Evolutionary conservation across 805 yeast species (phyloP).

Genomic region (Priceomyces melissophilus): DNA sequence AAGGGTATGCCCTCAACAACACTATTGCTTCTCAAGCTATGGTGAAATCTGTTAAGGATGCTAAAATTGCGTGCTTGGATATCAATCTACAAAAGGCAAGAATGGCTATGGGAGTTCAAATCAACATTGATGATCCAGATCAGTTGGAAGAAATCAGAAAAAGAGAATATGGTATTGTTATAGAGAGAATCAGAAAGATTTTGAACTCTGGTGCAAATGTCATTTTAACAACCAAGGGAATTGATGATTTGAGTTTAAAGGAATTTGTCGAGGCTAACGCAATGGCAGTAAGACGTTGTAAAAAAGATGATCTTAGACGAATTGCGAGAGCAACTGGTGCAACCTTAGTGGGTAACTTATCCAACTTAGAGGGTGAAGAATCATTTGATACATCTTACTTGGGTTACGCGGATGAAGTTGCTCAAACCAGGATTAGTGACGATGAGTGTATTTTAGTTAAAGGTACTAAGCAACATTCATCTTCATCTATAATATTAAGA

Average conservation of each 20-base stretch:
- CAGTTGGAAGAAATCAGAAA: constrained; percentile 89
- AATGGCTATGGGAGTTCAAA: constrained; percentile 98
- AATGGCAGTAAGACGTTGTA: constrained; percentile 96
- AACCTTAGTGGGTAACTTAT: constrained; percentile 77
- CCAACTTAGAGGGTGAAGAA: constrained; percentile 95
- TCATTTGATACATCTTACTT: constrained; percentile 79
- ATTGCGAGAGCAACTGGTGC: constrained; percentile 99
- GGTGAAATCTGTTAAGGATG: constrained; percentile 66
- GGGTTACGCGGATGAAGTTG: constrained; percentile 88
- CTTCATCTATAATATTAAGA: constrained; percentile 87
- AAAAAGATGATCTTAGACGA: constrained; percentile 92
- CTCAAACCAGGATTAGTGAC: constrained; percentile 87
- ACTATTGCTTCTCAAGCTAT: constrained; percentile 97
- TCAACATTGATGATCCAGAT: constrained; percentile 95
- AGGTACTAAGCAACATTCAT: constrained; percentile 87
- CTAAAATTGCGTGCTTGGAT: constrained; percentile 85
- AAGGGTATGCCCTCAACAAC: constrained; percentile 95
- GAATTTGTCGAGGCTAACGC: constrained; percentile 88
- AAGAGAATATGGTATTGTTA: constrained; percentile 80
- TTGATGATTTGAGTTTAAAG: constrained; percentile 87
- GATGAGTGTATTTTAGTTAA: constrained; percentile 93
- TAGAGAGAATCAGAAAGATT: constrained; percentile 79
- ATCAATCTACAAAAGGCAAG: constrained; percentile 92
- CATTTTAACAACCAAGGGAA: constrained; percentile 89
- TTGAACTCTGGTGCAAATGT: constrained; percentile 90